phyloP scores from a whole-genome alignment of 768 basidiomycete genomes.

The Neoboletus brunneissimus region DNA sequence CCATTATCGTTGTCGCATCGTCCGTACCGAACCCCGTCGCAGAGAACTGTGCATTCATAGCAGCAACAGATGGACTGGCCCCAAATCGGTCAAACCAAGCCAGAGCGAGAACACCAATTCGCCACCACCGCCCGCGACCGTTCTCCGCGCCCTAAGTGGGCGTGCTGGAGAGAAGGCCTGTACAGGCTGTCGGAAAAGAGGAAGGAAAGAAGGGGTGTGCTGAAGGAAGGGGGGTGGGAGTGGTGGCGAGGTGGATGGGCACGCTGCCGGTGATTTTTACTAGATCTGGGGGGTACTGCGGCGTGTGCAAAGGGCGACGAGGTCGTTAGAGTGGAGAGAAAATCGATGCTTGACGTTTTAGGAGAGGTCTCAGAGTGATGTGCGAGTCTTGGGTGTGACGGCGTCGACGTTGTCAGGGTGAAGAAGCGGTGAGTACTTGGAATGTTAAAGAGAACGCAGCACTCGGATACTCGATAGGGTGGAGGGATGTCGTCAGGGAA shows the following conservation, averaged over 20 bases:
- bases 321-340: neutral
- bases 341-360: neutral
- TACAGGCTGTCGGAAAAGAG: conserved; percentile 3
- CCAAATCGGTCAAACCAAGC: neutral
- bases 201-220: neutral
- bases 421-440: neutral
- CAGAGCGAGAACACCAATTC: neutral
- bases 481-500: conserved; percentile 1
- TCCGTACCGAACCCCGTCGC: conserved; percentile 1
- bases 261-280: neutral
- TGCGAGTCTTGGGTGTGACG: neutral
- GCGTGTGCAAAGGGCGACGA: neutral
- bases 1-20: neutral
- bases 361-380: neutral
- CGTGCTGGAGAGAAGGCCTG: conserved; percentile 12
- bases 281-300: neutral
- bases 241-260: neutral
- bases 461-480: neutral
- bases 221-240: neutral
- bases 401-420: neutral
- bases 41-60: neutral
- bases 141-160: conserved; percentile 17
- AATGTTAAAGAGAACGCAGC: neutral
- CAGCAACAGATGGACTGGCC: neutral
- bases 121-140: conserved; percentile 9